Base-by-base conservation (phyloP, 2,329 filamentous ascomycete species). In the Pyrenophora tritici-repentis region DNA sequence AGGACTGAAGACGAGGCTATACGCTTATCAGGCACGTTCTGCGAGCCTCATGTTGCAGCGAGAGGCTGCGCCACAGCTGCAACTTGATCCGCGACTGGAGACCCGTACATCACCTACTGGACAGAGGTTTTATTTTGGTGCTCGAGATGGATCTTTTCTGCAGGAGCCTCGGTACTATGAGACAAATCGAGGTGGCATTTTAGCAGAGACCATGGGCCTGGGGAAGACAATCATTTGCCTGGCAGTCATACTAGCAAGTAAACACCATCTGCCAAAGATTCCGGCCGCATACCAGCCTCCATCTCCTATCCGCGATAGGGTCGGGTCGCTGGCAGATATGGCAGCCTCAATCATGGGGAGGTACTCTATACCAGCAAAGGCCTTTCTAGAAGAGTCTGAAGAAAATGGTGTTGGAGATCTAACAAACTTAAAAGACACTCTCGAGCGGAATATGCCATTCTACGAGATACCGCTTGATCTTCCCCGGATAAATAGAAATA, bases 221-320 rank as follows among this genome's bases (percentile, higher is more conserved):
- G 92, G 93, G 0, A 97, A 97, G 76, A 97, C 93, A 0, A 75
- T 97, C 20, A 96, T 97, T 9, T 93, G 89, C 57, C 75, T 97
- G 2, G 71, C 79, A 4, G 64, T 80, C n/a, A 76, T 97, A 33
- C 77, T 95, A 20, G 86, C 90, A 2, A 96, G 90, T 0, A 85
- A 83, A 61, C 79, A 86, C 26, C 82, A 92, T 55, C 82, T 86
- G 9, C 83, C 90, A 4, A 75, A 79, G 14, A 82, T 88, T 3
- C 87, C 92, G 2, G 80, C 85, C 3, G 70, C 86, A 45, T 83
- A 87, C 65, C 75, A 81, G 42, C 60, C 74, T 34, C 49, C 76
- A 66, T 39, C 74, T 62, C 59, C 77, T 59, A 39, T 78, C 40
- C 75, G 82, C 26, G 35, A 66, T 0, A 76, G 71, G 3, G 80